These are phyloP conservation scores for Diaporthe sp. DNA, from an alignment of 2,329 filamentous ascomycete genomes.

Conservation along the genomic window DNA sequence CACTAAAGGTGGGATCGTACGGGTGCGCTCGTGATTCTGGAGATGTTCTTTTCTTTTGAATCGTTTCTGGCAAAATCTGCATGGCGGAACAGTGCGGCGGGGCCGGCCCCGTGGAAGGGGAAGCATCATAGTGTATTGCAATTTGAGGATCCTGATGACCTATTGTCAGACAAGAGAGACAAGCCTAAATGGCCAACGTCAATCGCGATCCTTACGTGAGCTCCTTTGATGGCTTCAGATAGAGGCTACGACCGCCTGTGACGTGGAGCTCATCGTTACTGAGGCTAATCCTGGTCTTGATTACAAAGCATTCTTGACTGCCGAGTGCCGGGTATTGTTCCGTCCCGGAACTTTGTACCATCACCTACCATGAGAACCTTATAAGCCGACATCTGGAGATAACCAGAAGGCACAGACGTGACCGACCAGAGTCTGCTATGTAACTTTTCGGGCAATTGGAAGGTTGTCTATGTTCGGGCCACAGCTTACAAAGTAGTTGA, in stretches of 20 bases:
- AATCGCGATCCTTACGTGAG: neutral
- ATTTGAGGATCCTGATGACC: neutral
- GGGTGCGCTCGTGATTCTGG: conserved; percentile 8
- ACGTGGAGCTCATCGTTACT: neutral
- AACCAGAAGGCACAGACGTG: neutral
- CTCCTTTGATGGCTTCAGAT: neutral
- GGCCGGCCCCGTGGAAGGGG: neutral
- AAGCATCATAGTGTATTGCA: too few relatives aligned
- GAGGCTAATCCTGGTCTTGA: neutral
- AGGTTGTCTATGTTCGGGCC: too few relatives aligned
- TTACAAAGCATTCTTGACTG: neutral
- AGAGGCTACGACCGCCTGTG: neutral
- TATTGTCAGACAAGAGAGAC: neutral
- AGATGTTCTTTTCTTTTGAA: conserved; percentile 15
- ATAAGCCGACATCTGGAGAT: neutral
- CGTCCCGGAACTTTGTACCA: neutral
- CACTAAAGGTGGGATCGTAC: neutral
- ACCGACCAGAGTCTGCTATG: neutral
- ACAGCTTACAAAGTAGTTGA: too few relatives aligned
- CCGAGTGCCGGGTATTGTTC: neutral
- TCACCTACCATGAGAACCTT: too few relatives aligned
- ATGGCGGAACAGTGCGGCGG: neutral
- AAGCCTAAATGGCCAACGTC: neutral
- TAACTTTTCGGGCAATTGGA: too few relatives aligned
- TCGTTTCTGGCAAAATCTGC: conserved; percentile 4